These are phyloP conservation scores for Kodamaea neixiangensis DNA, from an alignment of 805 yeast genomes.

Conservation along the genomic window DNA sequence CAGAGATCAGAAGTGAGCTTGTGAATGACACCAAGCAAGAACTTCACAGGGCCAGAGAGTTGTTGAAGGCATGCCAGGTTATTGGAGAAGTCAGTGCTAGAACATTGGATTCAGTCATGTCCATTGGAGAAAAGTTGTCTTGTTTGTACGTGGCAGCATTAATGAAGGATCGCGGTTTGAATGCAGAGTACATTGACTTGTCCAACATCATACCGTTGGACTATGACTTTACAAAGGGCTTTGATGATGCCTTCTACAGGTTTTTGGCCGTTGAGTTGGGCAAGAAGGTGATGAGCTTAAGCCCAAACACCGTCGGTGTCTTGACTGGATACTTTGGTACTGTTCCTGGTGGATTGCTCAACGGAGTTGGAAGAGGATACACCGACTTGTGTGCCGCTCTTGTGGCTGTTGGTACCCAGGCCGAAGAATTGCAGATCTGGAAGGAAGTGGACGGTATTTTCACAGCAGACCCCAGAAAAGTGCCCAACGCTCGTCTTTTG, in stretches of 20 bases:
- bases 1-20: conserved; percentile 52
- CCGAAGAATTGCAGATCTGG: conserved; percentile 97
- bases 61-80: conserved; percentile 83
- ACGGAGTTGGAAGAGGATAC: conserved; percentile 95
- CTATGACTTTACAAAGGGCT: conserved; percentile 54
- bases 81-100: conserved; percentile 90
- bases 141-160: conserved; percentile 87
- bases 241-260: conserved; percentile 68
- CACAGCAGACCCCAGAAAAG: conserved; percentile 98
- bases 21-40: conserved; percentile 63
- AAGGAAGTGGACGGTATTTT: conserved; percentile 98
- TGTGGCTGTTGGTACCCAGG: conserved; percentile 87
- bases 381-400: conserved; percentile 98
- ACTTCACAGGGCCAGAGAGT: conserved; percentile 63
- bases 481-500: conserved; percentile 81
- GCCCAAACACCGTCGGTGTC: conserved; percentile 66
- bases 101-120: conserved; percentile 86
- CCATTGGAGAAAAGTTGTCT: conserved; percentile 90
- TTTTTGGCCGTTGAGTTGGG: conserved; percentile 56
- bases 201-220: conserved; percentile 69
- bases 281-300: conserved; percentile 45
- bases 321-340: conserved; percentile 94
- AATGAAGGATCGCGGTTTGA: conserved; percentile 78
- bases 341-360: conserved; percentile 92
- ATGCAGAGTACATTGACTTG: conserved; percentile 78